Evolutionary conservation across 2,329 filamentous ascomycete genomes (phyloP).

Genomic region (Penicillium digitatum): DNA sequence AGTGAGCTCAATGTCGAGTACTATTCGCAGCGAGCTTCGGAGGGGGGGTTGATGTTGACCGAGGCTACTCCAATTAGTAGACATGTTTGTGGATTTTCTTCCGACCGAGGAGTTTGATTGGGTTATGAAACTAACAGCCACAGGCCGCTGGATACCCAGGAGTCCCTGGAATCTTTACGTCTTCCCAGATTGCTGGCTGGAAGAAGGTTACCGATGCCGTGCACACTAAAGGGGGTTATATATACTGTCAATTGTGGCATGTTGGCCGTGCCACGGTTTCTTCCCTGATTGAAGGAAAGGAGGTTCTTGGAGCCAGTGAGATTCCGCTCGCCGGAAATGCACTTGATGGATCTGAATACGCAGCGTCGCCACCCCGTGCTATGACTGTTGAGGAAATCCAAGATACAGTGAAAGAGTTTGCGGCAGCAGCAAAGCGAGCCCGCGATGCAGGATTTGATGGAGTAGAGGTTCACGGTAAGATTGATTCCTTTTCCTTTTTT

Average conservation of each 20-base stretch:
- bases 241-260: constrained; percentile 37
- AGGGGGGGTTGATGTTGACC: constrained; percentile 34
- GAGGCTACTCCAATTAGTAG: constrained; percentile 35
- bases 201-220: constrained; percentile 33
- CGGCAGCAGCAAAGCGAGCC: constrained; percentile 42
- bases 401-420: constrained; percentile 37
- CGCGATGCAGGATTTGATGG: constrained; percentile 50
- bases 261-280: constrained; percentile 39
- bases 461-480: constrained; percentile 45
- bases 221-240: constrained; percentile 30
- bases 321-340: constrained; percentile 40
- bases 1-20: constrained; percentile 30
- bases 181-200: constrained; percentile 31
- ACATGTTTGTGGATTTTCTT: constrained; percentile 13
- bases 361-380: constrained; percentile 26
- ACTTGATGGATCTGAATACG: constrained; percentile 35
- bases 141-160: constrained; percentile 30
- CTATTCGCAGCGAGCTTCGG: constrained; percentile 32
- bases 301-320: constrained; percentile 26
- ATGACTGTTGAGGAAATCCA: constrained; percentile 43
- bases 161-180: constrained; percentile 31
- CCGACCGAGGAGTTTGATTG: too few relatives aligned
- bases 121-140: not conserved
- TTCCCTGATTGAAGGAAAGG: constrained; percentile 35
- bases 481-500: too few relatives aligned